phyloP scores from a whole-genome alignment of 352 stramenopile genomes.

The Pythium brassicae region DNA sequence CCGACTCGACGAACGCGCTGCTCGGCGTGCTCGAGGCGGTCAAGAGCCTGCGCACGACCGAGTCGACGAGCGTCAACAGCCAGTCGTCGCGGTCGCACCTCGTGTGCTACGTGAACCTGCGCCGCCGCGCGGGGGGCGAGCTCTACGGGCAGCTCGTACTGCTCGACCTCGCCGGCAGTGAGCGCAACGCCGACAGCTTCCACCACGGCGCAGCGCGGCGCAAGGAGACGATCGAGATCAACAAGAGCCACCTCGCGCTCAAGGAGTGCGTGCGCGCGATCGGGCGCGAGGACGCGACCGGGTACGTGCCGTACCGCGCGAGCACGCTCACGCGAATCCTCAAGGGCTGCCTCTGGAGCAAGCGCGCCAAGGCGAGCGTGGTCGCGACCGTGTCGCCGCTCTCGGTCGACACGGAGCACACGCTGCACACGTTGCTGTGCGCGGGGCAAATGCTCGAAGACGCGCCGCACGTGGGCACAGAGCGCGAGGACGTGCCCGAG shows the following conservation, averaged over 20 bases:
- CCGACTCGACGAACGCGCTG: constrained; percentile 59
- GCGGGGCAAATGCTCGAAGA: constrained; percentile 69
- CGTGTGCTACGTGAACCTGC: constrained; percentile 62
- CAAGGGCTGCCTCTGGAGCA: constrained; percentile 68
- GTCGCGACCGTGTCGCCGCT: constrained; percentile 79
- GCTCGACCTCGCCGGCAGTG: constrained; percentile 66
- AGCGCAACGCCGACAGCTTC: constrained; percentile 81
- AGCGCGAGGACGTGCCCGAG: constrained; percentile 48
- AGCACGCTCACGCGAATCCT: constrained; percentile 78
- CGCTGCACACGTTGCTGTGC: constrained; percentile 68
- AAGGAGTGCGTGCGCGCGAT: constrained; percentile 82
- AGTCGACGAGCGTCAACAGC: constrained; percentile 76
- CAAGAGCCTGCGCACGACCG: constrained; percentile 70
- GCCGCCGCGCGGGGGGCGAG: constrained; percentile 6
- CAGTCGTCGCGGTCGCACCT: constrained; percentile 72
- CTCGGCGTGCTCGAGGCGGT: constrained; percentile 56
- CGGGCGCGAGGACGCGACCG: constrained; percentile 44
- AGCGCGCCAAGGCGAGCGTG: constrained; percentile 50
- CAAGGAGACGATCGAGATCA: constrained; percentile 81
- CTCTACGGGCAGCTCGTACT: neutral
- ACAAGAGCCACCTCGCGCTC: constrained; percentile 78
- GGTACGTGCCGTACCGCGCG: constrained; percentile 67
- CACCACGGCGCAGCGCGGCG: constrained; percentile 57
- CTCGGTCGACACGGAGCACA: constrained; percentile 76
- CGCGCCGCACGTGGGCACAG: constrained; percentile 36